A percentile compares a stretch with the other conserved stretches of the same genome.
These are phyloP conservation scores for Boletus sp. DNA, from an alignment of 1,284 basidiomycete genomes.

Conservation along the genomic window DNA sequence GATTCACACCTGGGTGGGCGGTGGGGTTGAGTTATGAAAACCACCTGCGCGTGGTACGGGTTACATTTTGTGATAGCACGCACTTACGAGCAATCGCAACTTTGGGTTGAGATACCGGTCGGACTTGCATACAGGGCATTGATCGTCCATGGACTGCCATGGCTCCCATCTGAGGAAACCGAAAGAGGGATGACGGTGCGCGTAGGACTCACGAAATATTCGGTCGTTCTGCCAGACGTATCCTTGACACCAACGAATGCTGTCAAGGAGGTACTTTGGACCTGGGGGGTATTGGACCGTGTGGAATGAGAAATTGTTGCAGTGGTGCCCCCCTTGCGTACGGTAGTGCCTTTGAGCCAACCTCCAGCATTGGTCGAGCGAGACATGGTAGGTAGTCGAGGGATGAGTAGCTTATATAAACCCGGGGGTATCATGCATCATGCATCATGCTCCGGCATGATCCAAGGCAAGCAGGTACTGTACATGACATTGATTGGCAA, in stretches of 20 bases:
- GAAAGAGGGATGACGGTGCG: not conserved
- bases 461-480: too few species aligned
- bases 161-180: conserved; percentile 10
- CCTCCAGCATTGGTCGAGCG: conserved; percentile 32
- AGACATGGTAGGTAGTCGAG: conserved; percentile 20
- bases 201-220: conserved; percentile 61
- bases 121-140: conserved; percentile 96
- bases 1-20: conserved; percentile 78
- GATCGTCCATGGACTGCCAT: conserved; percentile 81
- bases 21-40: conserved; percentile 15
- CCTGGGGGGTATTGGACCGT: conserved; percentile 62
- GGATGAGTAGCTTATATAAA: conserved; percentile 18
- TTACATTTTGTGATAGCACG: conserved; percentile 98
- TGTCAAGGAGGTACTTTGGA: conserved; percentile 66
- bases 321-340: conserved; percentile 58
- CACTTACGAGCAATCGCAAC: conserved; percentile 88
- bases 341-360: conserved; percentile 69
- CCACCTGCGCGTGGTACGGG: conserved; percentile 20
- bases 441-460: too few species aligned
- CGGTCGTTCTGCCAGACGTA: conserved; percentile 70
- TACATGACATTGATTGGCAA: too few species aligned
- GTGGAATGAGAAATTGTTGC: conserved; percentile 44
- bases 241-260: conserved; percentile 79
- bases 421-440: too few species aligned
- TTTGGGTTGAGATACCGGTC: conserved; percentile 96